Conservation (phyloP, 2,329 filamentous ascomycete genomes). For the Davidsoniella virescens region DNA sequence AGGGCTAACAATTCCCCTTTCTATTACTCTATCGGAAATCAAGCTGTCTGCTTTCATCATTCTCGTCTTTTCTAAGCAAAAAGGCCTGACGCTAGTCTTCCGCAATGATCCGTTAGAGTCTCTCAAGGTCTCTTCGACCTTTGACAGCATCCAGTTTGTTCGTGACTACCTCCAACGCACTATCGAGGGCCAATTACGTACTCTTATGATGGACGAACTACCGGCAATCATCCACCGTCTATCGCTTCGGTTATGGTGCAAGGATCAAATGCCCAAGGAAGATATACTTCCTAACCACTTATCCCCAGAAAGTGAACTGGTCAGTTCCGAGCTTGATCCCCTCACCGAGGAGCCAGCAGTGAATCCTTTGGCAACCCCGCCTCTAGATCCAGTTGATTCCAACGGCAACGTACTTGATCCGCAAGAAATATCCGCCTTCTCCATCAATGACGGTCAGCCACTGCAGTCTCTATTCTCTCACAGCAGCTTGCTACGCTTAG, state of each 20-base stretch:
- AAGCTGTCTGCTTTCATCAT: conserved; percentile 95
- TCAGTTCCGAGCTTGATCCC: conserved; percentile 28
- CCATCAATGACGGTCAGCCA: conserved; percentile 63
- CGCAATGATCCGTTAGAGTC: conserved; percentile 96
- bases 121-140: conserved; percentile 94
- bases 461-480: conserved; percentile 85
- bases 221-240: conserved; percentile 91
- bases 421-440: conserved; percentile 58
- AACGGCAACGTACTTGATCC: conserved; percentile 63
- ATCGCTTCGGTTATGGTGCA: conserved; percentile 76
- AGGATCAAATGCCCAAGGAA: conserved; percentile 61
- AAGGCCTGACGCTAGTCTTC: conserved; percentile 91
- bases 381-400: conserved; percentile 66
- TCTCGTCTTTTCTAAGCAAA: conserved; percentile 91
- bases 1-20: conserved; percentile 88
- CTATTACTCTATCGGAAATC: conserved; percentile 91
- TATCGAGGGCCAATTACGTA: conserved; percentile 83
- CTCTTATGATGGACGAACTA: conserved; percentile 93
- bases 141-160: conserved; percentile 97
- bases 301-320: not conserved
- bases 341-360: conserved; percentile 37
- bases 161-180: conserved; percentile 92
- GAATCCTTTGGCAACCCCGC: conserved; percentile 68
- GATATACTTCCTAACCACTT: conserved; percentile 19
- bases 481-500: conserved; percentile 76